Evolutionary conservation across 164 flowering plant species (phyloP).

Genomic region (Macadamia tetraphylla): DNA sequence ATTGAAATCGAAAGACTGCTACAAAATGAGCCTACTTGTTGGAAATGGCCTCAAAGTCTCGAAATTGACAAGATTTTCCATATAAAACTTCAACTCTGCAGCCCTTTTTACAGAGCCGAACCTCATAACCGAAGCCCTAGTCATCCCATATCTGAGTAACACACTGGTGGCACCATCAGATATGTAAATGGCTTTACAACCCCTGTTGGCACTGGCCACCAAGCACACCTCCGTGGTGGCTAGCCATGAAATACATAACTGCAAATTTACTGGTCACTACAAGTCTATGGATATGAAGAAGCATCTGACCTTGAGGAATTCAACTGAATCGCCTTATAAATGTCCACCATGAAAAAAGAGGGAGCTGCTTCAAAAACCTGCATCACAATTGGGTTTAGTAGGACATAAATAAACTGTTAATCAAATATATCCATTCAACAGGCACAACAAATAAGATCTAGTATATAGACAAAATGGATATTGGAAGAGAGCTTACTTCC

Average conservation of each 20-base stretch:
- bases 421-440: no score
- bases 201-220: conserved; percentile 72
- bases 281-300: no score
- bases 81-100: conserved; percentile 51
- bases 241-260: conserved; percentile 23
- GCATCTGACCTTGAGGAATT: conserved; percentile 72
- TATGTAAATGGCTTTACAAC: conserved; percentile 63
- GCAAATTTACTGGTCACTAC: no score
- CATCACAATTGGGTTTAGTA: background rate
- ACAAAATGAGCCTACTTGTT: conserved; percentile 28
- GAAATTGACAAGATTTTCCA: conserved; percentile 57
- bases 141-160: conserved; percentile 55
- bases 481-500: conserved; percentile 47
- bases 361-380: conserved; percentile 93
- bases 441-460: background rate
- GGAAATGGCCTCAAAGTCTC: conserved; percentile 45
- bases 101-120: conserved; percentile 56
- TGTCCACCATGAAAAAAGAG: conserved; percentile 39
- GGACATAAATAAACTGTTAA: no score
- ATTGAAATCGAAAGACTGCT: background rate
- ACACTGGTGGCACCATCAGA: conserved; percentile 61
- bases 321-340: conserved; percentile 44
- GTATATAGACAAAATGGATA: background rate
- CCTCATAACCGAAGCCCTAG: conserved; percentile 69
- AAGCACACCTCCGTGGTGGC: conserved; percentile 57